These are phyloP conservation scores for Lentinula aciculospora DNA, from an alignment of 768 basidiomycete genomes.

Conservation along the genomic window DNA sequence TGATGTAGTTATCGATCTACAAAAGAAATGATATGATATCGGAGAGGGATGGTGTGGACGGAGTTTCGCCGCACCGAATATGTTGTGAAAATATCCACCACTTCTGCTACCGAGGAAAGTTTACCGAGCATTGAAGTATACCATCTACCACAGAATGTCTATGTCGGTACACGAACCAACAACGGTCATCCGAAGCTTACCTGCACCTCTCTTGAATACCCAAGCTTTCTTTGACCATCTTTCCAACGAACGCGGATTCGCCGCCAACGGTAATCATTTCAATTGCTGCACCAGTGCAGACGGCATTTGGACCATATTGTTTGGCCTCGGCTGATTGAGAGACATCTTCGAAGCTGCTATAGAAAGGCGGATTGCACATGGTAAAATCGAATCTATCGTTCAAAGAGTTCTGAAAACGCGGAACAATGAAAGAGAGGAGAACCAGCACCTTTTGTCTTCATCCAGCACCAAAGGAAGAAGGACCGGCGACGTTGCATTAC, in stretches of 20 bases:
- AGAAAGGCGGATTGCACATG: conserved; percentile 98
- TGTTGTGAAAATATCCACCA: conserved; percentile 51
- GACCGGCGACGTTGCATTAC: conserved; percentile 32
- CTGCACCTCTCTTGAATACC: conserved; percentile 44
- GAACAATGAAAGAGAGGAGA: not conserved
- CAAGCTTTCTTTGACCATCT: conserved; percentile 75
- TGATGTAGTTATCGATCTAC: conserved; percentile 82
- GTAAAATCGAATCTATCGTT: conserved; percentile 59
- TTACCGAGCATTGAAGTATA: conserved; percentile 93
- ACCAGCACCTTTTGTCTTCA: not conserved
- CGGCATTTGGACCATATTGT: conserved; percentile 62
- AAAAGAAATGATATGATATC: not conserved
- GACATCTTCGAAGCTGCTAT: conserved; percentile 69
- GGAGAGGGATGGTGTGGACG: not conserved
- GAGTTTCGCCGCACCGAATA: conserved; percentile 21
- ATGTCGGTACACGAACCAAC: not conserved
- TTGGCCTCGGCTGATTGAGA: conserved; percentile 54
- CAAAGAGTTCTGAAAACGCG: not conserved
- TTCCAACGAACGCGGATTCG: conserved; percentile 69
- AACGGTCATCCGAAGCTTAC: conserved; percentile 28
- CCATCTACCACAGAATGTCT: conserved; percentile 66
- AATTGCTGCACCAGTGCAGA: conserved; percentile 80
- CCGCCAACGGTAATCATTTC: conserved; percentile 93
- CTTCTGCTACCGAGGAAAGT: conserved; percentile 58
- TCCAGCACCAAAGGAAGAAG: conserved; percentile 32